Percentiles rank a stretch among this genome's conserved stretches.
phyloP scores from a whole-genome alignment of 768 basidiomycete genomes.

The Pulveroboletus sp. region DNA sequence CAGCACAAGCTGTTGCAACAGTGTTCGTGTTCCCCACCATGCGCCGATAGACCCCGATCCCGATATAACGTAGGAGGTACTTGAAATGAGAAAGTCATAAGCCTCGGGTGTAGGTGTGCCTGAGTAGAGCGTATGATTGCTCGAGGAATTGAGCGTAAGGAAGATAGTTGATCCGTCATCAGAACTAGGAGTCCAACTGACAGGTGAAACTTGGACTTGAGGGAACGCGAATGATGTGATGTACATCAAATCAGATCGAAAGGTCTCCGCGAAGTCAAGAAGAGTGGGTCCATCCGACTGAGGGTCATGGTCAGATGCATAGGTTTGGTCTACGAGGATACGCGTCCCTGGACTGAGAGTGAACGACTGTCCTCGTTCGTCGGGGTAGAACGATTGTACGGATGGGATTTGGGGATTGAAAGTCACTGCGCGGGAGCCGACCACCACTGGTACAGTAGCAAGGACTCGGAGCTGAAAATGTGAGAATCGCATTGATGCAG shows the following conservation, averaged over 20 bases:
- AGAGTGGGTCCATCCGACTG: slow-evolving; percentile 29
- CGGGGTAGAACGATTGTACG: slow-evolving; percentile 31
- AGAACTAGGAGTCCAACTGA: slow-evolving; percentile 1
- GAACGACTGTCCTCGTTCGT: slow-evolving; percentile 26
- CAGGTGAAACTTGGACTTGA: slow-evolving; percentile 22
- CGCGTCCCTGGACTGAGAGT: slow-evolving; percentile 27
- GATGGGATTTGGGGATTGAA: slow-evolving; percentile 37
- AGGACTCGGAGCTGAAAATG: too few relatives aligned
- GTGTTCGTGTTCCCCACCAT: slow-evolving; percentile 45
- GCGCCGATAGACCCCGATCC: slow-evolving; percentile 35
- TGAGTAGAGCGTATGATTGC: slow-evolving; percentile 35
- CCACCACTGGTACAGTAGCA: not conserved
- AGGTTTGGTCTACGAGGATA: slow-evolving; percentile 35
- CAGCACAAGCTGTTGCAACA: slow-evolving; percentile 40
- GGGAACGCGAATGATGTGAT: slow-evolving; percentile 28
- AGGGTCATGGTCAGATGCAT: slow-evolving; percentile 11
- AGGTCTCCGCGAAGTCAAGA: slow-evolving; percentile 35
- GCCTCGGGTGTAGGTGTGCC: slow-evolving; percentile 37
- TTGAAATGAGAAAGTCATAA: slow-evolving; percentile 35
- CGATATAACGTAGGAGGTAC: slow-evolving; percentile 30
- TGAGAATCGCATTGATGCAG: slow-evolving; percentile 1
- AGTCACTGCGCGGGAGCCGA: not conserved
- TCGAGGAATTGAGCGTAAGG: slow-evolving; percentile 28
- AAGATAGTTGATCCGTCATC: slow-evolving; percentile 21
- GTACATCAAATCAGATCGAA: slow-evolving; percentile 33